A percentile compares a stretch with the other conserved stretches of the same genome.
Conservation (phyloP, 2,329 filamentous ascomycete genomes). For the Plectosphaerella cucumerina region DNA sequence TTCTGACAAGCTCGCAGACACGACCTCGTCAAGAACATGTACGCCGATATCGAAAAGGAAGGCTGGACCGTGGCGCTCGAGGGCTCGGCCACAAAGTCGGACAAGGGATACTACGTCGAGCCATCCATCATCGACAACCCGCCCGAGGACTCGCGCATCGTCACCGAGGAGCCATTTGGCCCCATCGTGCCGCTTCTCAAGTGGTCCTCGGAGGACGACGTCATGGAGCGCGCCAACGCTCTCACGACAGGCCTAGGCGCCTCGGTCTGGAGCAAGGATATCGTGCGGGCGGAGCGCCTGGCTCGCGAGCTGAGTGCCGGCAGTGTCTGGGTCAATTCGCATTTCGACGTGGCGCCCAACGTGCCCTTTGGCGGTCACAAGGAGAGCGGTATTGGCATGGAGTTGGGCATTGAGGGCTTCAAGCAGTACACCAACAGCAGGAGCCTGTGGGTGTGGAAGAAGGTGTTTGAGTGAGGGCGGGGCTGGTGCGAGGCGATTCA, state of each 20-base stretch:
- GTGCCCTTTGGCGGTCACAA: slow-evolving; percentile 48
- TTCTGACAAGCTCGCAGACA: slow-evolving; percentile 11
- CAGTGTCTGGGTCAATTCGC: slow-evolving; percentile 55
- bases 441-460: slow-evolving; percentile 20
- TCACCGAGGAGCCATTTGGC: slow-evolving; percentile 47
- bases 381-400: slow-evolving; percentile 44
- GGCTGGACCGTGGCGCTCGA: slow-evolving; percentile 3
- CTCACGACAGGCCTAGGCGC: slow-evolving; percentile 49
- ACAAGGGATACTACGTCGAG: slow-evolving; percentile 50
- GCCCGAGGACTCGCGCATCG: slow-evolving; percentile 50
- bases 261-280: slow-evolving; percentile 53
- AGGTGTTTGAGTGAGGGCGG: slow-evolving; percentile 12
- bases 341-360: slow-evolving; percentile 31
- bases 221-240: slow-evolving; percentile 51
- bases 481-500: too few relatives aligned
- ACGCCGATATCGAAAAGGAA: slow-evolving; percentile 38
- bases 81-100: slow-evolving; percentile 2
- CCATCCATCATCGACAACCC: slow-evolving; percentile 60
- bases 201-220: slow-evolving; percentile 58
- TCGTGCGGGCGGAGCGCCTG: slow-evolving; percentile 45
- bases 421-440: slow-evolving; percentile 26
- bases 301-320: slow-evolving; percentile 53
- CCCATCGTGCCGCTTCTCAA: slow-evolving; percentile 60
- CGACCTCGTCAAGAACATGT: slow-evolving; percentile 47
- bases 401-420: slow-evolving; percentile 36